These are phyloP conservation scores for Ceratobasidium sp. DNA, from an alignment of 1,284 basidiomycete species.

Conservation along the genomic window DNA sequence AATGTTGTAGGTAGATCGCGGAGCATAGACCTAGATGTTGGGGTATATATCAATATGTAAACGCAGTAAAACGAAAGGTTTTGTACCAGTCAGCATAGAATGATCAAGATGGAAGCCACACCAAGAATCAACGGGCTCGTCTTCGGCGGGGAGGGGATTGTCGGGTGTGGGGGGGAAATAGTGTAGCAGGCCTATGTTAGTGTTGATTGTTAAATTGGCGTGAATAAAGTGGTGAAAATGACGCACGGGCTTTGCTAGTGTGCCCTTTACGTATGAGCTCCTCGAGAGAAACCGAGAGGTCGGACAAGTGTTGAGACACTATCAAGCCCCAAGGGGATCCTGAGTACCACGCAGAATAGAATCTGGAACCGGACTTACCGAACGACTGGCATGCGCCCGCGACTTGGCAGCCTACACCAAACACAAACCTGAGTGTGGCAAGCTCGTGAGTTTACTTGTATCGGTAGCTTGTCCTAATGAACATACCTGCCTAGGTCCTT, in stretches of 20 bases:
- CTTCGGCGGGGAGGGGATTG: slow-evolving; percentile 51
- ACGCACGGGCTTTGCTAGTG: slow-evolving; percentile 55
- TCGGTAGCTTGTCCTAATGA: not conserved
- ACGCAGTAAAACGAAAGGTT: not conserved
- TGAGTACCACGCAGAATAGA: not conserved
- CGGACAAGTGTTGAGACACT: slow-evolving; percentile 69
- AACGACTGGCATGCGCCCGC: slow-evolving; percentile 87
- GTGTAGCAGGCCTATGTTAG: slow-evolving; percentile 65
- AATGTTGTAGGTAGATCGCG: slow-evolving; percentile 73
- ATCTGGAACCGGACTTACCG: slow-evolving; percentile 56
- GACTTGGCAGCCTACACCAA: slow-evolving; percentile 77
- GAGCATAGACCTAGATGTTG: slow-evolving; percentile 84
- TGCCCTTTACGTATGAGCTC: slow-evolving; percentile 51
- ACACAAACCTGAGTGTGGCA: slow-evolving; percentile 65
- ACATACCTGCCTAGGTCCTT: slow-evolving; percentile 76
- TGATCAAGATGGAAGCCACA: slow-evolving; percentile 55
- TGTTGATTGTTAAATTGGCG: not conserved
- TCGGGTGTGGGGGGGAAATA: slow-evolving; percentile 77
- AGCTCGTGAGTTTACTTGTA: not conserved
- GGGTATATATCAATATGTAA: slow-evolving; percentile 51
- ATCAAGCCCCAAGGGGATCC: not conserved
- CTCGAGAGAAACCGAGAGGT: slow-evolving; percentile 64
- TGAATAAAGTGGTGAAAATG: not conserved
- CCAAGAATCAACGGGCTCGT: slow-evolving; percentile 78
- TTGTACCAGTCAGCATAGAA: slow-evolving; percentile 30